Evolutionary conservation across 352 stramenopile species (phyloP).

Genomic region (Phytophthora cactorum): DNA sequence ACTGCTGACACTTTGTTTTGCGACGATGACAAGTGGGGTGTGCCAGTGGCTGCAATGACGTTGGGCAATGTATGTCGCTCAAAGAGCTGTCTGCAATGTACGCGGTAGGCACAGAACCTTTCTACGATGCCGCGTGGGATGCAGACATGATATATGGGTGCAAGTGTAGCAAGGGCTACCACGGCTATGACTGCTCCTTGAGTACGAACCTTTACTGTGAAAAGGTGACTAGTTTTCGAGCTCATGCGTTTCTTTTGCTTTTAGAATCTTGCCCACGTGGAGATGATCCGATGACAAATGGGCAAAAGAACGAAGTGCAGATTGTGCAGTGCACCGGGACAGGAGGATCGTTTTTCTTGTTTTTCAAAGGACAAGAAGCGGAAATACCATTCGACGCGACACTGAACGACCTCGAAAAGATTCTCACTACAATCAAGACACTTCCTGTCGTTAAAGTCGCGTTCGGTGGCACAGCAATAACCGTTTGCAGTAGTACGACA

Average conservation of each 20-base stretch:
- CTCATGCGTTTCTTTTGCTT: neutral
- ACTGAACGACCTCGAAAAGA: slow-evolving; percentile 49
- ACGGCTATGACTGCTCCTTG: slow-evolving; percentile 87
- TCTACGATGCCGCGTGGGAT: slow-evolving; percentile 69
- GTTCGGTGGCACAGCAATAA: slow-evolving; percentile 40
- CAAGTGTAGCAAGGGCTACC: slow-evolving; percentile 81
- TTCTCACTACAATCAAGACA: slow-evolving; percentile 47
- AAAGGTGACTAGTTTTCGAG: neutral
- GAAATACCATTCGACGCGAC: slow-evolving; percentile 65
- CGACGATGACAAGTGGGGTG: slow-evolving; percentile 53
- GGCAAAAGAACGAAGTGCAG: slow-evolving; percentile 88
- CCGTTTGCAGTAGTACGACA: slow-evolving; percentile 47
- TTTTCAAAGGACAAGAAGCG: slow-evolving; percentile 62
- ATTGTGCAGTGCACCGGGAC: slow-evolving; percentile 80
- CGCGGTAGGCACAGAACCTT: slow-evolving; percentile 51
- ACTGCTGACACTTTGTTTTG: neutral
- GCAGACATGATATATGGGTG: slow-evolving; percentile 89
- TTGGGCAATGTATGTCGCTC: slow-evolving; percentile 74
- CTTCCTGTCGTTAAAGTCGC: slow-evolving; percentile 56
- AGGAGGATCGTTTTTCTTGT: slow-evolving; percentile 69
- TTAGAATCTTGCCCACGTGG: slow-evolving; percentile 77
- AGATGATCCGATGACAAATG: slow-evolving; percentile 87
- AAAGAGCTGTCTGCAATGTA: slow-evolving; percentile 54
- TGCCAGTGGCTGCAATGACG: slow-evolving; percentile 42
- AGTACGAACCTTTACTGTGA: slow-evolving; percentile 29